Evolutionary conservation across 805 yeast species (phyloP), one percentile per base, ranked within the genome.

Genomic region (Candida chauliodis): DNA sequence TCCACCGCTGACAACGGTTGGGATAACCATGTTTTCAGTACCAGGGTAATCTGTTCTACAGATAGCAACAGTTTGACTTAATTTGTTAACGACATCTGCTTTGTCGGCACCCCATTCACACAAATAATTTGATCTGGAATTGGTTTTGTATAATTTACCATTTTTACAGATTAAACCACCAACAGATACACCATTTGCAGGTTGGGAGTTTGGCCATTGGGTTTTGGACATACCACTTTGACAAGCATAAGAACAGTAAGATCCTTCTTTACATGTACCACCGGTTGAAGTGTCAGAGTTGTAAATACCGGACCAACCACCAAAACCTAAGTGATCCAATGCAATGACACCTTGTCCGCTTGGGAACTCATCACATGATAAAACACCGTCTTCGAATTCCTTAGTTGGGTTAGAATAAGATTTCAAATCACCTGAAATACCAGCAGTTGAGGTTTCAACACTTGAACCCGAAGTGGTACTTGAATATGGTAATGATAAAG

Each of bases 21-120:
- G 89, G 44, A 81, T 70, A 53, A 73, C 80, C 89, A 81, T 81
- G 66, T 81, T 81, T 69, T 81, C 89, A 38, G 88, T 77, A 65
- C 89, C 89, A 53, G 89, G 89, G 66, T 81, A 81, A 61, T 81
- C 89, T 45, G 89, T 81, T 71, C 86, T 76, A 63, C 89, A 81
- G 43, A 81, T 69, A 32, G 87, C 80, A 46, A 82, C 81, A 31
- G 67, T 65, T 43, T 76, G 56, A 46, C 53, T 53, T 40, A 79
- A 58, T 46, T 79, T 59, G 43, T 78, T 73, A 30, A 64, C 71
- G 41, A 79, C 83, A 37, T 54, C 50, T 37, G 86, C 84, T 36
- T 73, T 57, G 41, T 76, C 58, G 30, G 56, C 60, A 48, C 83
- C 88, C 80, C 83, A 76, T 58, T 71, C 77, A 73, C 89, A 82